These are phyloP conservation scores for Gynostemma pentaphyllum DNA, from an alignment of 306 rosid species.

Conservation along the genomic window DNA sequence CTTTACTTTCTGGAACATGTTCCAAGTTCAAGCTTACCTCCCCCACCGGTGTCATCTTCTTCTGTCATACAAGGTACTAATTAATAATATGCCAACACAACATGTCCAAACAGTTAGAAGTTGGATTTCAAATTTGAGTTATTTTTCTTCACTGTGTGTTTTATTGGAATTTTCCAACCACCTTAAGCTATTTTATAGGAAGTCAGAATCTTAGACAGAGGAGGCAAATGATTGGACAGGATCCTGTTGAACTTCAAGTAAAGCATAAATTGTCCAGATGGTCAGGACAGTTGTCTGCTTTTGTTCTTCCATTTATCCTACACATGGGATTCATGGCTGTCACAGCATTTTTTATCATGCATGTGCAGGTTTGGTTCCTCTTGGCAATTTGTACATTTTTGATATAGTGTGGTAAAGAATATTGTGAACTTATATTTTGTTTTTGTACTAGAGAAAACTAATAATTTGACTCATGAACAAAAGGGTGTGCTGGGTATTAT, in stretches of 20 bases:
- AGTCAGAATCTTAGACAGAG: conserved; percentile 33
- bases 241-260: conserved; percentile 12
- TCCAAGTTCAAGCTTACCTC: conserved; percentile 25
- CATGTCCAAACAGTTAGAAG: background rate
- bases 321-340: conserved; percentile 77
- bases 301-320: conserved; percentile 66
- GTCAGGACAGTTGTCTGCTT: conserved; percentile 50
- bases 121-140: background rate
- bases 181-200: conserved; percentile 27
- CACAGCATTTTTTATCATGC: conserved; percentile 79
- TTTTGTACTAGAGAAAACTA: background rate
- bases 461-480: background rate
- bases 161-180: background rate
- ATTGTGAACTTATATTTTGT: background rate
- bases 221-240: conserved; percentile 25
- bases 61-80: conserved; percentile 33
- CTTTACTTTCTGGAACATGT: conserved; percentile 19
- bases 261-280: conserved; percentile 21
- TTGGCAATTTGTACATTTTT: background rate
- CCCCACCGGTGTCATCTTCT: conserved; percentile 23
- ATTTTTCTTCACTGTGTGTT: background rate
- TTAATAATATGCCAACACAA: background rate
- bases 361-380: conserved; percentile 64
- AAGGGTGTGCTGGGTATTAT: no score
- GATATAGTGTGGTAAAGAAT: background rate